Base-by-base conservation (phyloP, 345 rosid genomes). In the Abelmoschus esculentus region DNA sequence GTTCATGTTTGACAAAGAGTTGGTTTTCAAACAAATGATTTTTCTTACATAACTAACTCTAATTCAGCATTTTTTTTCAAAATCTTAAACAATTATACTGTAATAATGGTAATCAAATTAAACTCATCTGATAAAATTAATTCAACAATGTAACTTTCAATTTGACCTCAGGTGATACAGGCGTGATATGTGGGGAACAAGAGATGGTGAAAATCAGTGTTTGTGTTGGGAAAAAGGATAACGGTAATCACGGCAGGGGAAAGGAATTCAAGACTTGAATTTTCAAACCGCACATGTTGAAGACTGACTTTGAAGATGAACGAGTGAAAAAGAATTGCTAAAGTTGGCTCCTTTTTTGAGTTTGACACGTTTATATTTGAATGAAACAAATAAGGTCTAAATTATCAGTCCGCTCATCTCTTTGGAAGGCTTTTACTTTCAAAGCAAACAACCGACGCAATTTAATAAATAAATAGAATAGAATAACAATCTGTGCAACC, bases 331-430 rank as follows among this genome's bases (percentile, higher is more conserved):
- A 7, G 1, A 28, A 61, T 7, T 7, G 66, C 5, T 9, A 56
- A 4, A 36, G 5, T 36, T 36, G 40, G 40, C 40, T 36, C 40
- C 8, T 36, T 36, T 36, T 36, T 7, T 36, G 40, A 36, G 6
- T 36, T 7, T 36, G 40, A 34, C 38, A 5, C 6, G 6, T 32
- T 32, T 5, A 46, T n/a, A 31, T 14, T 67, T 49, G 10, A 52
- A 52, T 52, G 59, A 15, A 17, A 31, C 9, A 34, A 12, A 55
- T 18, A 13, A 56, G 67, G 79, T 82, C 81, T 59, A 80, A 73
- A 53, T 70, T 77, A 75, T 77, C 67, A 22, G 73, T 61, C 81
- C 6, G 85, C 73, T 40, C 73, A 64, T 70, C 77, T 66, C 71
- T 69, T 69, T 72, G 76, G 72, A 73, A 67, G 61, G 11, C 55